Percentiles rank a stretch among this genome's conserved stretches.
Evolutionary conservation across 169 alveolate species (phyloP).

Genomic region (Plasmodium ovale): DNA sequence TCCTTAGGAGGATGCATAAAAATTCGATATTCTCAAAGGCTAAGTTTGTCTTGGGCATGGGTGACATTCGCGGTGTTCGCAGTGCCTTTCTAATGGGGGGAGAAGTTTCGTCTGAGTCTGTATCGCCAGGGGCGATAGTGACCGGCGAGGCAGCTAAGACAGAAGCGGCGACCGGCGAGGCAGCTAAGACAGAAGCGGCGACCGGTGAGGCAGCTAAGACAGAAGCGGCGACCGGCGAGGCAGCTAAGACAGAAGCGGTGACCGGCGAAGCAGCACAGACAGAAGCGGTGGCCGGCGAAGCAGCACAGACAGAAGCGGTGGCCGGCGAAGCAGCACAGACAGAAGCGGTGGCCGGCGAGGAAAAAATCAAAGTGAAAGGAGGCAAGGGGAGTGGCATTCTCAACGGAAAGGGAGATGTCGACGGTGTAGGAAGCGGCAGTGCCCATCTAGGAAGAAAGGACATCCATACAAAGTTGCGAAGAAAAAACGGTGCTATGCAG

Average conservation of each 20-base stretch:
- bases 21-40: slow-evolving; percentile 58
- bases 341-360: neutral
- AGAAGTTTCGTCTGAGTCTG: too few relatives aligned
- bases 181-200: neutral
- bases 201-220: neutral
- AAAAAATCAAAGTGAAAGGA: neutral
- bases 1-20: slow-evolving; percentile 53
- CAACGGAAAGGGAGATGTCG: too few relatives aligned
- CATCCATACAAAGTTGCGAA: neutral
- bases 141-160: neutral
- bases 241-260: neutral
- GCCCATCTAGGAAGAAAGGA: too few relatives aligned
- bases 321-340: neutral
- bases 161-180: neutral
- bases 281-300: neutral
- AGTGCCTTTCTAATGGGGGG: neutral
- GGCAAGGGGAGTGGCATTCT: too few relatives aligned
- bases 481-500: slow-evolving; percentile 65
- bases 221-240: neutral
- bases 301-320: neutral
- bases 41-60: slow-evolving; percentile 65
- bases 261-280: neutral
- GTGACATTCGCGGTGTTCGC: slow-evolving; percentile 20
- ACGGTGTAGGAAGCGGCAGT: too few relatives aligned
- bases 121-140: too few relatives aligned